Base-by-base conservation (phyloP, 306 rosid species). In the Prunus mume region DNA sequence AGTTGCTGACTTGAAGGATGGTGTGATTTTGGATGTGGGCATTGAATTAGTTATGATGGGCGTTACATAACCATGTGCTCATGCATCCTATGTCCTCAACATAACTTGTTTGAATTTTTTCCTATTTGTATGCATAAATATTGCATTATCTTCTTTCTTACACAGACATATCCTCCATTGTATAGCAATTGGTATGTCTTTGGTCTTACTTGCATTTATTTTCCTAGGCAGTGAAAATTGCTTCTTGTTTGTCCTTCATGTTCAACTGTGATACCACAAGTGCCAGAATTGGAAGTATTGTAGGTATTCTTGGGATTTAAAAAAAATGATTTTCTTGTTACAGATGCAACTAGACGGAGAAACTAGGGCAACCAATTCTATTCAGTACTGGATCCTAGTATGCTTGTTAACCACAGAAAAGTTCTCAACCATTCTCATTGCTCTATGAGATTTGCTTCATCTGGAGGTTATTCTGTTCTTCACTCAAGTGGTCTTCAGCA, bases 401-500 rank as follows among this genome's bases (percentile, higher is more conserved):
- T 52, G 58, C 65, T 69, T 47, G 62, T 10, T 65, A 55, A 83
- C 63, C 51, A 22, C 22, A 62, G 63, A 55, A 69, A 45, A 71
- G 61, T 68, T 78, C 43, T 78, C 18, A 10, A 78, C 68, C 64
- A 12, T 55, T 73, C 27, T 65, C 25, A 25, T 62, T 50, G 52
- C 68, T 62, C 82, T 72, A 70, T 25, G 56, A 83, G 79, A 78
- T 89, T 75, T 81, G 81, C 41, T 12, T 78, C 86, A 6, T 75
- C 19, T 22, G 84, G 78, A 57, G 63, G 78, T 20, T 52, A 73
- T 78, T 62, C 92, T 15, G 24, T 86, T 67, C 88, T 86, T 71
- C 78, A 77, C 71, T 86, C 92, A 50, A 68, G 73, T n/a, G 51
- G 85, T 57, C 88, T 87, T 84, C 96, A 87, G 70, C 96, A 93